Evolutionary conservation across 495 filamentous ascomycete species (phyloP).

Genomic region (Annulohypoxylon maeteangense): DNA sequence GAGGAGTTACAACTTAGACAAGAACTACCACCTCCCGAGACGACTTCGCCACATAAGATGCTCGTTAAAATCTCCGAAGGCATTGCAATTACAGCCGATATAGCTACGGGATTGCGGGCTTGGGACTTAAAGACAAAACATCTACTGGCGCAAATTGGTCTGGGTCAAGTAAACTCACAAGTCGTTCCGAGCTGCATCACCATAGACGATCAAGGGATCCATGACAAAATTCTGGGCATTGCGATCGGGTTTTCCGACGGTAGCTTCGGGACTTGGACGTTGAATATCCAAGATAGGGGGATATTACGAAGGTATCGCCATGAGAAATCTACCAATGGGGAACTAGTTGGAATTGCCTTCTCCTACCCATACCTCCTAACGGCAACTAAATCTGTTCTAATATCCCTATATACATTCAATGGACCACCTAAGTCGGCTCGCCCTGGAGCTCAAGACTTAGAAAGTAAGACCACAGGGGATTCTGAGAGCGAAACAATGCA

Average conservation of each 20-base stretch:
- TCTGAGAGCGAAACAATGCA: conserved; percentile 1
- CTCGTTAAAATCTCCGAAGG: conserved; percentile 79
- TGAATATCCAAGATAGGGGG: conserved; percentile 56
- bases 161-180: conserved; percentile 43
- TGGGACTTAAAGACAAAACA: conserved; percentile 76
- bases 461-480: conserved; percentile 18
- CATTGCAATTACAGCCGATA: conserved; percentile 82
- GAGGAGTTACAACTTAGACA: conserved; percentile 74
- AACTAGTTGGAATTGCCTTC: conserved; percentile 79
- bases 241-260: conserved; percentile 83
- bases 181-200: conserved; percentile 73
- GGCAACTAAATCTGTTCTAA: conserved; percentile 73
- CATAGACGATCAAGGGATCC: conserved; percentile 61
- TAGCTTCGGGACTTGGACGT: conserved; percentile 73
- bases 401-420: conserved; percentile 79
- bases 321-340: conserved; percentile 65
- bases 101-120: conserved; percentile 72
- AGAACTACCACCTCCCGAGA: conserved; percentile 27
- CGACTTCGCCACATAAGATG: conserved; percentile 48
- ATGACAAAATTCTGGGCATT: conserved; percentile 59
- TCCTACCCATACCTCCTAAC: conserved; percentile 81
- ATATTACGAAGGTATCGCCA: conserved; percentile 66
- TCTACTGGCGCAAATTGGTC: conserved; percentile 60
- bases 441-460: not conserved
- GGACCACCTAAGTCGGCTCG: conserved; percentile 36